These are phyloP conservation scores for Candida nanaspora DNA, from an alignment of 805 yeast species.

Conservation along the genomic window DNA sequence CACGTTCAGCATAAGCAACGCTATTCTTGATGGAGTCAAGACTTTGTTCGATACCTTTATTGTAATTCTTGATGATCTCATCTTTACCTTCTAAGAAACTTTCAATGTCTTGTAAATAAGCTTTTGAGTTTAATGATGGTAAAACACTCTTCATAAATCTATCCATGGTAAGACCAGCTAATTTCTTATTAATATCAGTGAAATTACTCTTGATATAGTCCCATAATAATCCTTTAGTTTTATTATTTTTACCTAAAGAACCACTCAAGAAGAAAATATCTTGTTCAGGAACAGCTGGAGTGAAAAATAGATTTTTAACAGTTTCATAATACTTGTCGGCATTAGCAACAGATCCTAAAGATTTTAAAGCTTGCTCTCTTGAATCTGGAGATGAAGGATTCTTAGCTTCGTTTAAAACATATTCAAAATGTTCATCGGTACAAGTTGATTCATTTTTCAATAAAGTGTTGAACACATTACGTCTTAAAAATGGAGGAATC, in stretches of 20 bases:
- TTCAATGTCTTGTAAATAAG: constrained; percentile 34
- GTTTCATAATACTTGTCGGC: constrained; percentile 23
- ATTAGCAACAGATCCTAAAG: constrained; percentile 36
- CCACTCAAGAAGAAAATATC: constrained; percentile 46
- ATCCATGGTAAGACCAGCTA: constrained; percentile 28
- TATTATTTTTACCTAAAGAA: constrained; percentile 38
- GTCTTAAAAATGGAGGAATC: constrained; percentile 40
- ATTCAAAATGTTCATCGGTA: constrained; percentile 30
- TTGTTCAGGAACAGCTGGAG: constrained; percentile 46
- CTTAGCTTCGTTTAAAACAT: constrained; percentile 37
- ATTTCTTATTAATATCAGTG: constrained; percentile 32
- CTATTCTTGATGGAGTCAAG: constrained; percentile 49
- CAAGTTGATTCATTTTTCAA: constrained; percentile 29
- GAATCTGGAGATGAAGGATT: constrained; percentile 51
- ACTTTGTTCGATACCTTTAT: constrained; percentile 49
- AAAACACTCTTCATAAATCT: constrained; percentile 28
- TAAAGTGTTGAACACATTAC: constrained; percentile 36
- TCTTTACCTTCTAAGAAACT: constrained; percentile 42
- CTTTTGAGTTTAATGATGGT: constrained; percentile 29
- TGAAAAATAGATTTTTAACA: constrained; percentile 33
- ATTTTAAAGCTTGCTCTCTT: constrained; percentile 44
- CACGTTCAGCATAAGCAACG: constrained; percentile 50
- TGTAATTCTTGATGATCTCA: constrained; percentile 40
- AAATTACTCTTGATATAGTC: constrained; percentile 41
- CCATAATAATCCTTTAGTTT: constrained; percentile 40